Conservation (phyloP, 345 rosid species). For the Angophora floribunda region DNA sequence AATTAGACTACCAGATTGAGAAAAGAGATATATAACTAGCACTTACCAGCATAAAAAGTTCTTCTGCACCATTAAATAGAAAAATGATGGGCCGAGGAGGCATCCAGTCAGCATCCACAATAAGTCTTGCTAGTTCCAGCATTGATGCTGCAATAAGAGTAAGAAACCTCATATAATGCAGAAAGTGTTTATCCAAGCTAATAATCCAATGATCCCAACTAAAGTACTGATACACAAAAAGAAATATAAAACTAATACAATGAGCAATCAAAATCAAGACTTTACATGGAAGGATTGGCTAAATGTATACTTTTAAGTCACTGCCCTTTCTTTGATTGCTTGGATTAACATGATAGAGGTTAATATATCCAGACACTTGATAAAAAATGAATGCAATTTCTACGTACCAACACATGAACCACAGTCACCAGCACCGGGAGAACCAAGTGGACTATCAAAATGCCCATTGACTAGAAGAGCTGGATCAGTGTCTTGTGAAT, state of each 20-base stretch:
- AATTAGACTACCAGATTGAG: neutral
- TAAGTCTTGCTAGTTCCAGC: conserved; percentile 83
- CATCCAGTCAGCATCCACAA: conserved; percentile 73
- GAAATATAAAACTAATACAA: neutral
- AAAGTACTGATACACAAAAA: neutral
- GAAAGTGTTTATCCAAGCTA: neutral
- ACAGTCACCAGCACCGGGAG: conserved; percentile 98
- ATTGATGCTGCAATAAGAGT: conserved; percentile 59
- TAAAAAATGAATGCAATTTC: neutral
- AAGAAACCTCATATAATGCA: neutral
- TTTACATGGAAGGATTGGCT: neutral
- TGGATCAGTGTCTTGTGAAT: conserved; percentile 56
- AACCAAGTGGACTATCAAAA: conserved; percentile 84
- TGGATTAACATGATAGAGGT: neutral
- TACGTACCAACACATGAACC: conserved; percentile 91
- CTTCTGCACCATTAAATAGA: conserved; percentile 95
- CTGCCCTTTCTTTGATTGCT: neutral
- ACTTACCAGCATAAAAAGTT: conserved; percentile 83
- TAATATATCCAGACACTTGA: neutral
- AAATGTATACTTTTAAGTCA: neutral
- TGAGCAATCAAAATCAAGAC: neutral
- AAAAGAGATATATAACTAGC: neutral
- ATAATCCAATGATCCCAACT: neutral
- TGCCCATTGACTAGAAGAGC: conserved; percentile 92
- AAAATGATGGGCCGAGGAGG: conserved; percentile 85